Conservation (phyloP, 164 flowering plant genomes). For the Saururus chinensis region DNA sequence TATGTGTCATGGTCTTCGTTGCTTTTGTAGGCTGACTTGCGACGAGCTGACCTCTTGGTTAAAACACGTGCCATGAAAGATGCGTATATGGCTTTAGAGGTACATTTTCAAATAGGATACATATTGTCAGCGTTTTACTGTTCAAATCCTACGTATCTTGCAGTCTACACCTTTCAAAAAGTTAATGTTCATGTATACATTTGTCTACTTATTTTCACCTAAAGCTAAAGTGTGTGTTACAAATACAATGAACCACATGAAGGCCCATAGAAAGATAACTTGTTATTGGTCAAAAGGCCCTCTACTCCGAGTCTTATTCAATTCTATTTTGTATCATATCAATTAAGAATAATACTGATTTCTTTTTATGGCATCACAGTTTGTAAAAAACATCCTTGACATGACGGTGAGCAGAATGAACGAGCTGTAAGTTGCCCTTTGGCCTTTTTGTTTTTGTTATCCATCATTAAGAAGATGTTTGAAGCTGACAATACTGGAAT, state of each 20-base stretch:
- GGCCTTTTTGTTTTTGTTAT: background rate
- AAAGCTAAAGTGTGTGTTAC: too few species aligned
- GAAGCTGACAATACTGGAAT: too few species aligned
- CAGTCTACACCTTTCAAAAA: too few species aligned
- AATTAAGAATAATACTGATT: background rate
- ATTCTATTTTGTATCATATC: too few species aligned
- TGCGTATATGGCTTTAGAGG: conserved; percentile 92
- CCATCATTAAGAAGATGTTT: background rate
- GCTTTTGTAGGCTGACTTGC: conserved; percentile 64
- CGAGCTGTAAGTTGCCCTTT: conserved; percentile 48
- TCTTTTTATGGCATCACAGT: conserved; percentile 27
- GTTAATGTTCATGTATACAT: too few species aligned
- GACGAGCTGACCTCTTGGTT: conserved; percentile 71
- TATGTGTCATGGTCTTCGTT: background rate
- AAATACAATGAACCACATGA: too few species aligned
- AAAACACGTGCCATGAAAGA: conserved; percentile 95
- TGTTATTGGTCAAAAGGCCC: too few species aligned
- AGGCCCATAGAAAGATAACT: too few species aligned
- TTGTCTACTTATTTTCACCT: too few species aligned
- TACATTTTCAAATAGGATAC: conserved; percentile 10
- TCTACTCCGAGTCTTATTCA: too few species aligned
- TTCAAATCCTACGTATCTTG: background rate
- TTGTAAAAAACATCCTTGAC: conserved; percentile 74
- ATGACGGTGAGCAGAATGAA: conserved; percentile 83
- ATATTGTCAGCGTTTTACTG: background rate